phyloP scores from a whole-genome alignment of 2,329 filamentous ascomycete genomes.

The Cladosporium oxysporum region DNA sequence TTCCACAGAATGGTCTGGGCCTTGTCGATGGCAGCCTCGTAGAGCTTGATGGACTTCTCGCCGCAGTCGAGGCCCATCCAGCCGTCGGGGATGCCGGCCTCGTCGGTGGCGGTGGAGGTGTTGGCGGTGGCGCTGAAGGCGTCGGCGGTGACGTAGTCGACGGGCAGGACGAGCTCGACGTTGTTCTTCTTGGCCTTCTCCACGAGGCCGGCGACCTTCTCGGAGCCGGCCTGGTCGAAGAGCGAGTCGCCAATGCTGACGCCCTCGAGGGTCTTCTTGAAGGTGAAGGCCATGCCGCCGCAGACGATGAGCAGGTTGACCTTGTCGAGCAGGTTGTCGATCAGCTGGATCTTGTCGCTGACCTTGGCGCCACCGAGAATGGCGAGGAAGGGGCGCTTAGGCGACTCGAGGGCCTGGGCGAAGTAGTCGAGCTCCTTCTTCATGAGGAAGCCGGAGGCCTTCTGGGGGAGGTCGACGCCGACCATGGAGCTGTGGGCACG shows the following conservation, averaged over 20 bases:
- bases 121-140: constrained; percentile 88
- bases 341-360: constrained; percentile 98
- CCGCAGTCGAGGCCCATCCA: constrained; percentile 99
- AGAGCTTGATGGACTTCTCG: constrained; percentile 82
- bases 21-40: constrained; percentile 81
- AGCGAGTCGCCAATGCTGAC: constrained; percentile 87
- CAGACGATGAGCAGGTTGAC: constrained; percentile 96
- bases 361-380: constrained; percentile 98
- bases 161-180: constrained; percentile 91
- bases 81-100: constrained; percentile 88
- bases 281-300: constrained; percentile 98
- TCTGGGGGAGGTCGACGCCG: constrained; percentile 90
- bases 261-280: constrained; percentile 97
- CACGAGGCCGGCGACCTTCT: constrained; percentile 83
- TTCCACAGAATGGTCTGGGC: constrained; percentile 99
- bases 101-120: constrained; percentile 78
- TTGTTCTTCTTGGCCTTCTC: constrained; percentile 96
- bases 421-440: constrained; percentile 99
- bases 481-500: constrained; percentile 99
- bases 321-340: constrained; percentile 98
- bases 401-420: constrained; percentile 89
- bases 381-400: constrained; percentile 93
- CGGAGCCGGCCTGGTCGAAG: constrained; percentile 90
- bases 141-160: constrained; percentile 94
- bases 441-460: constrained; percentile 96